These are phyloP conservation scores for Capsella bursapastoris DNA, from an alignment of 345 rosid genomes.

Conservation along the genomic window DNA sequence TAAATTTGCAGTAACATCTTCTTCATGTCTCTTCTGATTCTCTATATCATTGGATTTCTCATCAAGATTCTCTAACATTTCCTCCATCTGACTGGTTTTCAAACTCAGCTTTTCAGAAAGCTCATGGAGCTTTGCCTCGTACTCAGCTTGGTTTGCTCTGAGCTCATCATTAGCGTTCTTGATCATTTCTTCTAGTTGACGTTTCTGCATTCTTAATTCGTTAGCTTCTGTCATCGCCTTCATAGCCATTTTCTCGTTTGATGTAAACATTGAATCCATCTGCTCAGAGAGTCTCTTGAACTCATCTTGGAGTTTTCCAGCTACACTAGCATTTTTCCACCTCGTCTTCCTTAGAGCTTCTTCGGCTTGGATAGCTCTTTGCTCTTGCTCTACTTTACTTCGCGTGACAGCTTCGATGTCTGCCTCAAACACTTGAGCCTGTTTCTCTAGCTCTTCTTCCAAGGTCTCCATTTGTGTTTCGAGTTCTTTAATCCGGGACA, in stretches of 20 bases:
- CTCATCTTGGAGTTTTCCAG: conserved; percentile 85
- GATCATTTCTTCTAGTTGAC: conserved; percentile 64
- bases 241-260: conserved; percentile 82
- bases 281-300: conserved; percentile 72
- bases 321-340: conserved; percentile 74
- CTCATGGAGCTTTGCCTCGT: conserved; percentile 56
- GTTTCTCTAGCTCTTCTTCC: conserved; percentile 79
- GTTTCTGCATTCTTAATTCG: conserved; percentile 64
- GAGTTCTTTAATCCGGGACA: conserved; percentile 56
- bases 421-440: conserved; percentile 56
- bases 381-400: conserved; percentile 78
- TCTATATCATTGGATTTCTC: conserved; percentile 59
- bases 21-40: conserved; percentile 55
- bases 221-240: conserved; percentile 76
- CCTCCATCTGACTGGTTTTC: conserved; percentile 55
- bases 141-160: conserved; percentile 49
- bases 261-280: conserved; percentile 78
- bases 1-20: conserved; percentile 49
- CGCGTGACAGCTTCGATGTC: conserved; percentile 64
- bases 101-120: conserved; percentile 53
- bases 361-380: conserved; percentile 85
- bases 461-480: conserved; percentile 54
- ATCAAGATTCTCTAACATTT: conserved; percentile 54
- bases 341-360: conserved; percentile 68
- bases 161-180: conserved; percentile 61